Conservation (phyloP, 2,329 filamentous ascomycete species). For the Lomentospora prolificans region DNA sequence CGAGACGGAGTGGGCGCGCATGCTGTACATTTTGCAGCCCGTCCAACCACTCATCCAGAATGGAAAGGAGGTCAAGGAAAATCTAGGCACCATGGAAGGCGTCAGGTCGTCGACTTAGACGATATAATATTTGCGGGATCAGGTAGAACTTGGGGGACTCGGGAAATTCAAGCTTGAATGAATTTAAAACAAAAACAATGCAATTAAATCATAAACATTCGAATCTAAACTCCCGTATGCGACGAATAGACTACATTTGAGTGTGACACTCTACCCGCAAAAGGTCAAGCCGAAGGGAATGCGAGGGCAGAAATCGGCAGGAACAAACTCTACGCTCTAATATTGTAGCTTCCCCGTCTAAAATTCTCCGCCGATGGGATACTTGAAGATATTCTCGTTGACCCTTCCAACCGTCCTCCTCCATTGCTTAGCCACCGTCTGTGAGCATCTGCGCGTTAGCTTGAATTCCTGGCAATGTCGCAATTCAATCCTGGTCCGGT, state of each 20-base stretch:
- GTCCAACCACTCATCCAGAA: conserved; percentile 9
- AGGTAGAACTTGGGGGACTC: too few species aligned
- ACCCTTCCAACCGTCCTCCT: conserved; percentile 36
- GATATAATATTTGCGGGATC: background rate
- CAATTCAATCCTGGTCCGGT: too few species aligned
- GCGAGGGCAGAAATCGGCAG: background rate
- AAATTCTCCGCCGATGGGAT: conserved; percentile 45
- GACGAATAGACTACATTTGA: background rate
- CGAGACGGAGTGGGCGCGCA: conserved; percentile 28
- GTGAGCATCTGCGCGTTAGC: conserved; percentile 10
- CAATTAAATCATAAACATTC: too few species aligned
- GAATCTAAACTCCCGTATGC: too few species aligned
- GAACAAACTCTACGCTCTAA: background rate
- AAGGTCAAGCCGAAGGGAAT: background rate
- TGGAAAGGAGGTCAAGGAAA: conserved; percentile 20
- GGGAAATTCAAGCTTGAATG: too few species aligned
- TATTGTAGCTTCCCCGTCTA: conserved; percentile 14
- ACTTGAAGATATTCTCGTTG: conserved; percentile 37
- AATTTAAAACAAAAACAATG: too few species aligned
- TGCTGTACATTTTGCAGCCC: conserved; percentile 15
- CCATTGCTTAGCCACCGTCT: conserved; percentile 36
- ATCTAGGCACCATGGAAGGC: conserved; percentile 20
- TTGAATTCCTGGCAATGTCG: too few species aligned
- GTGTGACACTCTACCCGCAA: background rate
- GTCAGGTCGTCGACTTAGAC: conserved; percentile 15